Evolutionary conservation across 1,284 basidiomycete genomes (phyloP), one percentile per base, ranked within the genome.

Genomic region (Sporisorium sorghi): DNA sequence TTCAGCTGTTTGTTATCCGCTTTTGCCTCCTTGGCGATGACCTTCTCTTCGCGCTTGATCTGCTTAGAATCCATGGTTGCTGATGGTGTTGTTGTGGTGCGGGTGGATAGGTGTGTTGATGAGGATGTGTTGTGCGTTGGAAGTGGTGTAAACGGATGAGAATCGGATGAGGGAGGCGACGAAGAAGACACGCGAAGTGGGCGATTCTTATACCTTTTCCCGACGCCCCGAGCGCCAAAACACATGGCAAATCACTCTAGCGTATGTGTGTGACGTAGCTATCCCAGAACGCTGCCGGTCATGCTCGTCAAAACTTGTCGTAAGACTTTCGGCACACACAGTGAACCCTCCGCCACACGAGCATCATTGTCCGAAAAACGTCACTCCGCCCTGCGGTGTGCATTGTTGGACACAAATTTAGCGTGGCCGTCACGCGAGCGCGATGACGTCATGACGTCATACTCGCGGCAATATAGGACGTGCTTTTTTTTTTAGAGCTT

Each of bases 31-130:
- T 63, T 62, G 39, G 61, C 54, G n/a, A 74, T 43, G 14, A 47
- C 32, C 63, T 74, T 74, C 40, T 74, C 72, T 30, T 69, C 71
- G 7, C 24, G 17, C 61, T 74, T 74, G 56, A 63, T 47, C 37
- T 62, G 53, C 39, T 62, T 66, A 35, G 46, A 9, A 56, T 74
- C 59, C 72, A 74, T 74, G 55, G 14, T 67, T 30, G 30, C 14
- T 21, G n/a, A 19, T 32, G 39, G 44, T 49, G 26, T 19, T n/a
- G 28, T 28, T 40, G 50, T 30, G 24, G 11, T 49, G 44, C 24
- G 52, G 32, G 35, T 42, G 39, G 40, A 39, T 12, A 21, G 33
- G 15, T 21, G 23, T 33, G 23, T 44, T 24, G 28, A 8, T 42
- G 28, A 15, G 2, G 17, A 30, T 19, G 11, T 42, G 14, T 17